A percentile compares a stretch with the other conserved stretches of the same genome.
Conservation (phyloP, 768 basidiomycete genomes). For the Tulasnella sp. region DNA sequence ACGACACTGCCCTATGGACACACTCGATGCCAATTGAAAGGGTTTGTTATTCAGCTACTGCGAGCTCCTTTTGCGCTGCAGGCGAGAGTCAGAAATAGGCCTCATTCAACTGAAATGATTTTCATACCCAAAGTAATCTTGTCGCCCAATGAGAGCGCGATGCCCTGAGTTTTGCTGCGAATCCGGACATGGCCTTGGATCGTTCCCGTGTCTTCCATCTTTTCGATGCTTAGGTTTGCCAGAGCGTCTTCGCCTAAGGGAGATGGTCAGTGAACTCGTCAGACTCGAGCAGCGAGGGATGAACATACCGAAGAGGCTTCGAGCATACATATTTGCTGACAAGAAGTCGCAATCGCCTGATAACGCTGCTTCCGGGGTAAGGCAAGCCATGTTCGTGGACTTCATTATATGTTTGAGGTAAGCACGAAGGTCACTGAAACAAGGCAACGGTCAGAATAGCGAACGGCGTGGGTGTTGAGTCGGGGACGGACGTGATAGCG, state of each 20-base stretch:
- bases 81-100: neutral
- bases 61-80: conserved; percentile 24
- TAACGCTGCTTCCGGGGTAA: conserved; percentile 79
- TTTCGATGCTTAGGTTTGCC: conserved; percentile 89
- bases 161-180: conserved; percentile 95
- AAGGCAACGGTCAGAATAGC: neutral
- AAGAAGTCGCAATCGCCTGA: conserved; percentile 97
- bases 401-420: conserved; percentile 95
- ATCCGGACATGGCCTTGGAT: conserved; percentile 93
- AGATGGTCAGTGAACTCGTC: conserved; percentile 4
- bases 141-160: conserved; percentile 90
- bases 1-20: neutral
- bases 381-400: conserved; percentile 93
- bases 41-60: neutral
- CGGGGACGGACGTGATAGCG: conserved; percentile 55
- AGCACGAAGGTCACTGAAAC: conserved; percentile 64
- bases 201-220: conserved; percentile 62
- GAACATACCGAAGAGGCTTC: conserved; percentile 81
- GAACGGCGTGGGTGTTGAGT: neutral
- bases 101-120: neutral
- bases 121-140: conserved; percentile 58
- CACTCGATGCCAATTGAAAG: neutral
- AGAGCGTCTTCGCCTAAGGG: conserved; percentile 83
- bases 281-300: neutral
- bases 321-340: conserved; percentile 93